phyloP scores from a whole-genome alignment of 177 flowering plant species.

The Vitis hybrid region DNA sequence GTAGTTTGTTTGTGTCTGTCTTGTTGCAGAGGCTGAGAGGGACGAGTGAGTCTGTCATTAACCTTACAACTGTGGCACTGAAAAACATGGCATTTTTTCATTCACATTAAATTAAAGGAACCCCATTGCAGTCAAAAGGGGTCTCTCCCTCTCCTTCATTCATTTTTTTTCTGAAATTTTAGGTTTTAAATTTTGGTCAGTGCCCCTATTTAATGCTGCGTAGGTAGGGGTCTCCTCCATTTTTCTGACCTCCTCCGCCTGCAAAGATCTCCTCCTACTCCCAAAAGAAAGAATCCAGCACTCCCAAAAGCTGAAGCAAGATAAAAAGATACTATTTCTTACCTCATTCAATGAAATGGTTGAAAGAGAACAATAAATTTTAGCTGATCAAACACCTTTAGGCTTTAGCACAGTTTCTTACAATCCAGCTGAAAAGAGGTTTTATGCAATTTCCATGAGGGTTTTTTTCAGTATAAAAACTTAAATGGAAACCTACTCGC shows the following conservation, averaged over 20 bases:
- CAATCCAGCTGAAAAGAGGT: no score
- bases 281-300: conserved; percentile 22
- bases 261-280: conserved; percentile 26
- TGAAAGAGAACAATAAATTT: background rate
- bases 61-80: conserved; percentile 53
- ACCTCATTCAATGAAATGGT: conserved; percentile 14
- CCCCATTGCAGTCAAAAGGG: conserved; percentile 3
- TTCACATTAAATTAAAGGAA: conserved; percentile 9
- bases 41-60: conserved; percentile 38
- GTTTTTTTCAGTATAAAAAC: no score
- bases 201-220: conserved; percentile 17
- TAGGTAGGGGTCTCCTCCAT: conserved; percentile 7
- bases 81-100: conserved; percentile 46
- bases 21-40: conserved; percentile 26
- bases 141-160: conserved; percentile 9
- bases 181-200: conserved; percentile 17
- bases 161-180: conserved; percentile 10
- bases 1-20: conserved; percentile 28
- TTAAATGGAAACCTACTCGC: no score
- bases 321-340: background rate
- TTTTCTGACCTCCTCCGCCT: conserved; percentile 18
- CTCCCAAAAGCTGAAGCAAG: conserved; percentile 8
- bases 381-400: no score
- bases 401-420: no score
- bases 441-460: no score